Base-by-base conservation (phyloP, 2,329 filamentous ascomycete genomes). In the Beauveria sp. region DNA sequence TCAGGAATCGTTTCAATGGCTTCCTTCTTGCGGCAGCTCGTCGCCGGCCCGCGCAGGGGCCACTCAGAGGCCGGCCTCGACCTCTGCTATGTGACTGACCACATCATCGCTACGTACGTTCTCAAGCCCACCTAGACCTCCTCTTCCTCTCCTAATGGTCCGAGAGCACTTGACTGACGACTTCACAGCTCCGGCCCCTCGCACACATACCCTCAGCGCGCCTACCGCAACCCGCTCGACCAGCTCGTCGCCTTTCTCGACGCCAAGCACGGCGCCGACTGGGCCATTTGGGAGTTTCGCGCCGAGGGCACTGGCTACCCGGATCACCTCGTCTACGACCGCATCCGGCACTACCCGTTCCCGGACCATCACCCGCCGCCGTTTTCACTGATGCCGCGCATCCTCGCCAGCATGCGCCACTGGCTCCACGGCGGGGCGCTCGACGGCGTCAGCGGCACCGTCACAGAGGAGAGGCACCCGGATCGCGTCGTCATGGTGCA, bases 211-310 rank as follows among this genome's bases (percentile, higher is more conserved):
- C 93, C 95, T 0, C 88, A 96, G 72, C 86, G 89, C 65, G 92
- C 91, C 63, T 99, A 98, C 76, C 90, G 95, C 70, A 99, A 96
- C 71, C 93, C 93, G 0, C 86, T 96, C 55, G 88, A 96, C 70
- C 84, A 88, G 45, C 85, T 99, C 24, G 91, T 98, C 63, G 83
- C 85, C 65, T 99, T 93, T 72, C 87, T 99, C 65, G 91, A 98
- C 75, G 78, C 82, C 50, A 91, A 92, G 69, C 95, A 99, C 75
- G 88, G 83, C 30, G 77, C 86, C 28, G 79, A 95, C 65, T 99
- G 95, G 95, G 86, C 89, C 3, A 96, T 99, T 69, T 99, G 93
- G 91, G 95, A 99, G 76, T 99, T 99, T 69, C 87, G 95, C 51
- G 95, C 92, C 42, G 95, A 99, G 73, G 95, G 95, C 5, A 97